Conservation (phyloP, 2,329 filamentous ascomycete species). For the Zymoseptoria pseudotritici region DNA sequence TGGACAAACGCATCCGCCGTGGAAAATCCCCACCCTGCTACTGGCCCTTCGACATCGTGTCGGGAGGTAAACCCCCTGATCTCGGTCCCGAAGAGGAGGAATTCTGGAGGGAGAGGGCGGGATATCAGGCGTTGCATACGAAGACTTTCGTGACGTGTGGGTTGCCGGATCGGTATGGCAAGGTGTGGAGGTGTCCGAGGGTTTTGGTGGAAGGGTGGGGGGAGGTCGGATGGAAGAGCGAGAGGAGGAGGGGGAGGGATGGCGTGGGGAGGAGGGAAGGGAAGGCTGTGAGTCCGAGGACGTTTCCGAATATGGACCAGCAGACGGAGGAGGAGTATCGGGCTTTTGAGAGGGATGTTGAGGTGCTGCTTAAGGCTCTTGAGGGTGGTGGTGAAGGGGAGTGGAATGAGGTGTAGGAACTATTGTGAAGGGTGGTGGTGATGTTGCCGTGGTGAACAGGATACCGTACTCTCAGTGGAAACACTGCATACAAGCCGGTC, state of each 20-base stretch:
- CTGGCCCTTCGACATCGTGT: slow-evolving; percentile 3
- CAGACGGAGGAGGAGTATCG: not conserved
- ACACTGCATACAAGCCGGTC: too few relatives aligned
- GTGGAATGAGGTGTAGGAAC: not conserved
- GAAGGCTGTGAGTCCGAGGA: not conserved
- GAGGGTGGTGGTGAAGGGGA: not conserved
- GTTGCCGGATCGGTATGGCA: not conserved
- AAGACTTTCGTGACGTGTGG: not conserved
- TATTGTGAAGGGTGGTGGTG: not conserved
- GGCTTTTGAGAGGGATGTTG: not conserved
- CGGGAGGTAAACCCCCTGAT: not conserved
- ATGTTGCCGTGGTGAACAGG: not conserved
- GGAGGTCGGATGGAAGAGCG: not conserved
- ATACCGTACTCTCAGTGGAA: not conserved
- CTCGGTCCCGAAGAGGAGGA: slow-evolving; percentile 2
- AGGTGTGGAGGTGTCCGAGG: not conserved
- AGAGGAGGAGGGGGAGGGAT: not conserved
- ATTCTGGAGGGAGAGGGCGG: not conserved
- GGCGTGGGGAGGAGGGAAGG: not conserved
- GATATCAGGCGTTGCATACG: not conserved
- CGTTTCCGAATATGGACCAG: not conserved
- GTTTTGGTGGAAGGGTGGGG: not conserved
- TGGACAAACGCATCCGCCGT: not conserved
- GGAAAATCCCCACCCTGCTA: not conserved
- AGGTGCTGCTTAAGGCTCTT: not conserved